Percentiles rank a stretch among this genome's conserved stretches.
These are phyloP conservation scores for Leishmania amazonensis DNA, from an alignment of 208 protist species.

Conservation along the genomic window DNA sequence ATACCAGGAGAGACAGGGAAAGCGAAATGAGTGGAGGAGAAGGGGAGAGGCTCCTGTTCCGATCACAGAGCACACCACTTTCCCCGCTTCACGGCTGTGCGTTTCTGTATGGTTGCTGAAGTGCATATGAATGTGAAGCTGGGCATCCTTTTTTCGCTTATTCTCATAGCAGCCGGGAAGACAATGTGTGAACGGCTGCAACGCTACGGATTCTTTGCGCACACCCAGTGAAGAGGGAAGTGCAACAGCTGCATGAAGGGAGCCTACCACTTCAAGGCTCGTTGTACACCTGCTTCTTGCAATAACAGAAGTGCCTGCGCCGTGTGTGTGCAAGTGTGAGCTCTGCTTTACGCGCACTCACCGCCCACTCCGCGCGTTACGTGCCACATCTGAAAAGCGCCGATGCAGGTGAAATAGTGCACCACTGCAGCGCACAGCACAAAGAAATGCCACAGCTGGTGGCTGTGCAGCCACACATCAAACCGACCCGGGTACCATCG, in stretches of 20 bases:
- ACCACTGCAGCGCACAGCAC: conserved; percentile 71
- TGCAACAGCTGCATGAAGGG: background rate
- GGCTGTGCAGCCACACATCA: conserved; percentile 65
- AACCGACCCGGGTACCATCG: conserved; percentile 75
- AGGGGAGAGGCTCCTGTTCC: background rate
- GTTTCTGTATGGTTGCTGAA: background rate
- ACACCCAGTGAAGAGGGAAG: background rate
- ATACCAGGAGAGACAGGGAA: background rate
- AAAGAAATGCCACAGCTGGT: conserved; percentile 87
- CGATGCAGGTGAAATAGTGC: conserved; percentile 74
- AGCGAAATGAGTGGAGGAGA: background rate
- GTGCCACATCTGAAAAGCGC: conserved; percentile 59
- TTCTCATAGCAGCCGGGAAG: background rate
- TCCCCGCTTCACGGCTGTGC: background rate
- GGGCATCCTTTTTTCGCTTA: background rate
- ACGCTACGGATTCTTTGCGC: background rate
- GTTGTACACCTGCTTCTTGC: background rate
- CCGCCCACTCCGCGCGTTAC: conserved; percentile 34
- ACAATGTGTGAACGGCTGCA: background rate
- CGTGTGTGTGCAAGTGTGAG: background rate
- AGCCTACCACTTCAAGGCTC: background rate
- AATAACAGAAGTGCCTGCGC: background rate
- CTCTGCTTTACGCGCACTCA: conserved; percentile 17
- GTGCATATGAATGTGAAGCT: background rate
- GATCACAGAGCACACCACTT: background rate